These are phyloP conservation scores for Acanthamoeba sp. DNA, from an alignment of 208 protist genomes.

Conservation along the genomic window DNA sequence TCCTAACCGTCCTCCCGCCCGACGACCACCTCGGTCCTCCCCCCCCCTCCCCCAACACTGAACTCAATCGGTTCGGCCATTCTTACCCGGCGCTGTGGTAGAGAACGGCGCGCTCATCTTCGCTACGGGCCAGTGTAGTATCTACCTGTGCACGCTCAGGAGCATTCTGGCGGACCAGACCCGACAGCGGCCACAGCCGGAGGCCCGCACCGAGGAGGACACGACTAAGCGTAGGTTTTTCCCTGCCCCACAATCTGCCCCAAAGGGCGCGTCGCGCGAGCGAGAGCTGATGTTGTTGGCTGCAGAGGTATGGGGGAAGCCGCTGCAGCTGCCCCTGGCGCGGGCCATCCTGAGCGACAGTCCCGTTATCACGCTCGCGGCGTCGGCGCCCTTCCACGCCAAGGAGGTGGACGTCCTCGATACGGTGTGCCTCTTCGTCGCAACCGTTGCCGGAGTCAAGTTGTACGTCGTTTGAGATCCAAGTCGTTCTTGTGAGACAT, in stretches of 20 bases:
- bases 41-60: background rate
- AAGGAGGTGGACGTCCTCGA: slow-evolving; percentile 45
- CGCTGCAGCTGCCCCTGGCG: slow-evolving; percentile 18
- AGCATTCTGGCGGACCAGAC: background rate
- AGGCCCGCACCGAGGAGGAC: background rate
- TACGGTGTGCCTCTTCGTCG: slow-evolving; percentile 44
- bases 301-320: slow-evolving; percentile 57
- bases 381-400: background rate
- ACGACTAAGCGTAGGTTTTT: background rate
- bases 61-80: background rate
- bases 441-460: slow-evolving; percentile 1
- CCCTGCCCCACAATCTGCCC: background rate
- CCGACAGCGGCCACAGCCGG: background rate
- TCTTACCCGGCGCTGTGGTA: background rate
- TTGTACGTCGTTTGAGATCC: slow-evolving; percentile 22
- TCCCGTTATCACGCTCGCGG: background rate
- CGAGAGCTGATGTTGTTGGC: background rate
- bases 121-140: slow-evolving; percentile 13
- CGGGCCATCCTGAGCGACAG: slow-evolving; percentile 37
- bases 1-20: slow-evolving; percentile 1
- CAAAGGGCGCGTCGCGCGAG: background rate
- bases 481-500: too few relatives aligned
- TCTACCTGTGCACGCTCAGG: slow-evolving; percentile 19
- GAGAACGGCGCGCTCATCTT: slow-evolving; percentile 42
- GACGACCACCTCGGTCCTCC: background rate